These are phyloP conservation scores for Verticillium klebahnii DNA, from an alignment of 2,329 filamentous ascomycete genomes.

Conservation along the genomic window DNA sequence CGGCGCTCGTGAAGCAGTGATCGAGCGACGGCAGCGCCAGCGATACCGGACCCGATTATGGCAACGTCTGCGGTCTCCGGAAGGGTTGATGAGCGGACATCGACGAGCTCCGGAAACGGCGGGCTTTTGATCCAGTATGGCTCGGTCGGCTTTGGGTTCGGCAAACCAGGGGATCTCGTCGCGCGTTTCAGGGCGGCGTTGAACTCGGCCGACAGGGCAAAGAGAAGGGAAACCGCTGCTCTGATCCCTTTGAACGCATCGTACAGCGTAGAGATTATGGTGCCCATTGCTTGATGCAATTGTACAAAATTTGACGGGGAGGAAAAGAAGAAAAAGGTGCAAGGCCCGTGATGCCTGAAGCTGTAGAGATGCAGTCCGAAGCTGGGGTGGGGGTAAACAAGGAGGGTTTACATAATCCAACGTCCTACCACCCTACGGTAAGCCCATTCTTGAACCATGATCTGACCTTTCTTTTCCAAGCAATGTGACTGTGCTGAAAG, in stretches of 20 bases:
- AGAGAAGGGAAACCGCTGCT: not conserved
- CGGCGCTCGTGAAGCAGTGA: slow-evolving; percentile 8
- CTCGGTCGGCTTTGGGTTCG: slow-evolving; percentile 11
- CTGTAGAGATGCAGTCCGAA: too few relatives aligned
- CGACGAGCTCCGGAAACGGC: slow-evolving; percentile 2
- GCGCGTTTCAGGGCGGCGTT: not conserved
- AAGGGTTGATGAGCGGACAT: slow-evolving; percentile 12
- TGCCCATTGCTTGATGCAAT: not conserved
- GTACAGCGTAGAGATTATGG: not conserved
- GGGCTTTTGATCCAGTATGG: slow-evolving; percentile 13
- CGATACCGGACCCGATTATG: slow-evolving; percentile 18
- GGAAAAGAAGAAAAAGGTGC: not conserved
- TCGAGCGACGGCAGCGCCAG: slow-evolving; percentile 10
- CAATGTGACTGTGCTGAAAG: too few relatives aligned
- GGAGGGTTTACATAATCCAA: too few relatives aligned
- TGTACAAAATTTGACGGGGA: not conserved
- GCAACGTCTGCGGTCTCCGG: slow-evolving; percentile 11
- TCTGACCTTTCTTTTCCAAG: too few relatives aligned
- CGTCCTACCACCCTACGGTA: too few relatives aligned
- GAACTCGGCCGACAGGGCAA: not conserved
- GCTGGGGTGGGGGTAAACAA: too few relatives aligned
- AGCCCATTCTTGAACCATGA: too few relatives aligned
- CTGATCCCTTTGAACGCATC: not conserved
- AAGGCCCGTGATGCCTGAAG: too few relatives aligned
- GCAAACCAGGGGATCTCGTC: slow-evolving; percentile 9